These are phyloP conservation scores for Aspergillus bertholletiae DNA, from an alignment of 495 filamentous ascomycete species.

Conservation along the genomic window DNA sequence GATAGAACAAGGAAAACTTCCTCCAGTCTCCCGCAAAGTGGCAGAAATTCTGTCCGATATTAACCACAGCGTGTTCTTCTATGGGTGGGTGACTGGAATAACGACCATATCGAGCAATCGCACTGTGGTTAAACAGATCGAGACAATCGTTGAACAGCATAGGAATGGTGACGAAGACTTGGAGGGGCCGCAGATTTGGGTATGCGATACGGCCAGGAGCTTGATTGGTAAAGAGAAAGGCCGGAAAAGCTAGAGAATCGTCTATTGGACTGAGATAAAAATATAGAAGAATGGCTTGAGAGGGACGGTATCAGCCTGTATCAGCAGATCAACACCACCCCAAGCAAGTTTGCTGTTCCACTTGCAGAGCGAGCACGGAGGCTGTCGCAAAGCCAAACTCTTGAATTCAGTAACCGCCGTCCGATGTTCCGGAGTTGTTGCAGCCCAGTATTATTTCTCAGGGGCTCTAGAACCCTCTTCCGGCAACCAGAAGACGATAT, in stretches of 20 bases:
- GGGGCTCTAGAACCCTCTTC: slow-evolving; percentile 31
- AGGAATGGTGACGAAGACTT: slow-evolving; percentile 36
- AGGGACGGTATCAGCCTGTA: neutral
- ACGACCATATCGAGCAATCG: slow-evolving; percentile 69
- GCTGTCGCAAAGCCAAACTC: neutral
- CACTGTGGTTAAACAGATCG: slow-evolving; percentile 60
- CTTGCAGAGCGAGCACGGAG: neutral
- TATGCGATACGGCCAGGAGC: slow-evolving; percentile 61
- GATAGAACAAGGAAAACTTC: slow-evolving; percentile 28
- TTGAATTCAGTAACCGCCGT: neutral
- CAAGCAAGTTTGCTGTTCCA: neutral
- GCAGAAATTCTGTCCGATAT: slow-evolving; percentile 52
- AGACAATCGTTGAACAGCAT: slow-evolving; percentile 44
- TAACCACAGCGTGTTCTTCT: slow-evolving; percentile 65
- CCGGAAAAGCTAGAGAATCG: slow-evolving; percentile 27
- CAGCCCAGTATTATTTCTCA: slow-evolving; percentile 25
- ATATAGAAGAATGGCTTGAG: neutral
- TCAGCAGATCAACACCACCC: neutral
- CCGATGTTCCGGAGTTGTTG: neutral
- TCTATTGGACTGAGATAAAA: neutral
- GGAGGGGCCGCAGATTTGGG: slow-evolving; percentile 56
- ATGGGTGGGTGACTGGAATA: slow-evolving; percentile 57
- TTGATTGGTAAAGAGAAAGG: slow-evolving; percentile 61
- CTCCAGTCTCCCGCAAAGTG: slow-evolving; percentile 36
- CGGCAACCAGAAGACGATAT: slow-evolving; percentile 87